Conservation (phyloP, 768 basidiomycete species). For the Filobasidium floriforme region DNA sequence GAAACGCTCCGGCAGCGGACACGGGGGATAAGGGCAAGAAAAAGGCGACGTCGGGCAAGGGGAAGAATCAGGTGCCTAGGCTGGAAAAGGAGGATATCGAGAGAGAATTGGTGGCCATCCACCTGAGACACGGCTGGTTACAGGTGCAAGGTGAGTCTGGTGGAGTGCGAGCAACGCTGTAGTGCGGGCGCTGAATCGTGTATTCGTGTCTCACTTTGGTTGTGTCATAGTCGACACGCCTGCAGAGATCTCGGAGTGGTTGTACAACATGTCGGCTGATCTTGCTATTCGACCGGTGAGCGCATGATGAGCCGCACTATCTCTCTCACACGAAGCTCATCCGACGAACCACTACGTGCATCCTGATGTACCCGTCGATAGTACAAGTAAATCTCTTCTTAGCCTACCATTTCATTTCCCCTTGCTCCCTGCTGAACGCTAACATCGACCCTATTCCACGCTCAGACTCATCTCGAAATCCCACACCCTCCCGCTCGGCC, state of each 20-base stretch:
- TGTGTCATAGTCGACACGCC: conserved; percentile 36
- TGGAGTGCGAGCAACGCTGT: too few relatives aligned
- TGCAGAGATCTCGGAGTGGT: conserved; percentile 40
- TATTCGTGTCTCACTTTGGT: too few relatives aligned
- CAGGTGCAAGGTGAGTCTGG: conserved; percentile 36
- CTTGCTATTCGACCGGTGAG: conserved; percentile 39
- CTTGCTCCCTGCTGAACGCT: neutral
- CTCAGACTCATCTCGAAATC: conserved; percentile 40
- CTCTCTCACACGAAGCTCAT: too few relatives aligned
- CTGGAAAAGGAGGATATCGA: conserved; percentile 33
- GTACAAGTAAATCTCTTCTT: neutral
- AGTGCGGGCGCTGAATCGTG: too few relatives aligned
- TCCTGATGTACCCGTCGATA: neutral
- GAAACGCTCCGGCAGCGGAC: neutral
- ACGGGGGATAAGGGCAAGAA: neutral
- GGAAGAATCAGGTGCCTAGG: neutral
- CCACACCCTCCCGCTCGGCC: conserved; percentile 39
- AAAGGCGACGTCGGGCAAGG: neutral
- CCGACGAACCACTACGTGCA: neutral
- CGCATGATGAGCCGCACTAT: conserved; percentile 1
- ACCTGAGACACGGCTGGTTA: conserved; percentile 36
- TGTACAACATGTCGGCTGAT: conserved; percentile 38
- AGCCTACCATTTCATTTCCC: neutral
- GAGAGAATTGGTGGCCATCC: conserved; percentile 37
- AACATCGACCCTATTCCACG: conserved; percentile 11